These are phyloP conservation scores for Gremmenia infestans DNA, from an alignment of 2,329 filamentous ascomycete genomes.

Conservation along the genomic window DNA sequence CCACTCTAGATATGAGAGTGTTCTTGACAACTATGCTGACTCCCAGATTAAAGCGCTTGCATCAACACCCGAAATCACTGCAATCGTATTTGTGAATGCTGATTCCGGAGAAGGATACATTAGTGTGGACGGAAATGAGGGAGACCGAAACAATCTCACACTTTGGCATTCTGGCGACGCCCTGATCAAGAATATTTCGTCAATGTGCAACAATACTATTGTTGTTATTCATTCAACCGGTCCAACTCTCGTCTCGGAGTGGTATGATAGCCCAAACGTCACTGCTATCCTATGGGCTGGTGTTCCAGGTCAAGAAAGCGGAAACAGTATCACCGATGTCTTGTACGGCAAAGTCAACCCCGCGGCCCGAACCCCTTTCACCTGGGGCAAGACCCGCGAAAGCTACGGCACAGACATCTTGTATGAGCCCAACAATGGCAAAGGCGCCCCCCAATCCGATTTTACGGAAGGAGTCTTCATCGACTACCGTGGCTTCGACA, in stretches of 20 bases:
- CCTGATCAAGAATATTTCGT: constrained; percentile 75
- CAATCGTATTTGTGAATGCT: constrained; percentile 88
- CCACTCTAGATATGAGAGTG: constrained; percentile 57
- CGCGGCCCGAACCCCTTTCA: constrained; percentile 72
- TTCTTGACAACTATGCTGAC: constrained; percentile 63
- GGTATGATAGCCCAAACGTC: constrained; percentile 70
- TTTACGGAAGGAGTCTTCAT: constrained; percentile 78
- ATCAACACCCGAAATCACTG: constrained; percentile 56
- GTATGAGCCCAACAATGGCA: constrained; percentile 60
- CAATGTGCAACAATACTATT: constrained; percentile 79
- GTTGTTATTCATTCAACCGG: constrained; percentile 86
- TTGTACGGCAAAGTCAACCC: constrained; percentile 79
- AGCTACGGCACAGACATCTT: constrained; percentile 39
- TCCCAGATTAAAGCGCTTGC: constrained; percentile 60
- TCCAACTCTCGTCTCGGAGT: constrained; percentile 70
- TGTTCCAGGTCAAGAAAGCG: constrained; percentile 77
- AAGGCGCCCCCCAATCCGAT: constrained; percentile 62
- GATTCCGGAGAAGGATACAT: constrained; percentile 86
- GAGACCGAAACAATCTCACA: constrained; percentile 89
- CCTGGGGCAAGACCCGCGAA: constrained; percentile 60
- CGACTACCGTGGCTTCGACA: constrained; percentile 74
- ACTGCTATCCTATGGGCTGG: constrained; percentile 82
- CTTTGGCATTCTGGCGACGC: constrained; percentile 79
- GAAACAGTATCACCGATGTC: constrained; percentile 74
- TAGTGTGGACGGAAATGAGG: constrained; percentile 72